phyloP scores from a whole-genome alignment of 2,329 filamentous ascomycete species.

The Colletotrichum tropicicola region DNA sequence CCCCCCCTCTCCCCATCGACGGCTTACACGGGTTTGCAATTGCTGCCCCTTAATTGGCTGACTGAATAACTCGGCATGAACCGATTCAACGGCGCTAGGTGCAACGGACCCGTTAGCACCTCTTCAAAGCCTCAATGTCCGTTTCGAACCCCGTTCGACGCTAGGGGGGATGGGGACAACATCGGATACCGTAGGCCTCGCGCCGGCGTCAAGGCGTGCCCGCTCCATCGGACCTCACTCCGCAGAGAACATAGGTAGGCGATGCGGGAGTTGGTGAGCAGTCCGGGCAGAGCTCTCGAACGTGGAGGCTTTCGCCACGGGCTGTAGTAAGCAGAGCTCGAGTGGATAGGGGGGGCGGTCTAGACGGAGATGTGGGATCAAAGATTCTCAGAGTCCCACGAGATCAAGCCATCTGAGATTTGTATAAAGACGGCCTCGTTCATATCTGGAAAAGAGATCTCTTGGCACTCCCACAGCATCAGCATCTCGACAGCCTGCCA shows the following conservation, averaged over 20 bases:
- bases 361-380: background rate
- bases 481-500: background rate
- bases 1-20: background rate
- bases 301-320: background rate
- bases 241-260: no score
- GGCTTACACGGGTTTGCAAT: background rate
- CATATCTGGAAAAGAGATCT: background rate
- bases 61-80: background rate
- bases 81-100: background rate
- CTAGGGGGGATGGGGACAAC: background rate
- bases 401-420: background rate
- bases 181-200: no score
- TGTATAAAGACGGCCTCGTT: background rate
- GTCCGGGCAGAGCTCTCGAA: background rate
- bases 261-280: no score
- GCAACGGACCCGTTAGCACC: background rate
- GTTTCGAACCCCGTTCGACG: background rate
- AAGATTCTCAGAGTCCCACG: background rate
- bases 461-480: background rate
- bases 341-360: background rate
- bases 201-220: no score
- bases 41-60: background rate
- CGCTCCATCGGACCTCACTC: no score
- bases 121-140: background rate
- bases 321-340: background rate